Base-by-base conservation (phyloP, 371 early-diverging fungal species). In the Mucor sp. region DNA sequence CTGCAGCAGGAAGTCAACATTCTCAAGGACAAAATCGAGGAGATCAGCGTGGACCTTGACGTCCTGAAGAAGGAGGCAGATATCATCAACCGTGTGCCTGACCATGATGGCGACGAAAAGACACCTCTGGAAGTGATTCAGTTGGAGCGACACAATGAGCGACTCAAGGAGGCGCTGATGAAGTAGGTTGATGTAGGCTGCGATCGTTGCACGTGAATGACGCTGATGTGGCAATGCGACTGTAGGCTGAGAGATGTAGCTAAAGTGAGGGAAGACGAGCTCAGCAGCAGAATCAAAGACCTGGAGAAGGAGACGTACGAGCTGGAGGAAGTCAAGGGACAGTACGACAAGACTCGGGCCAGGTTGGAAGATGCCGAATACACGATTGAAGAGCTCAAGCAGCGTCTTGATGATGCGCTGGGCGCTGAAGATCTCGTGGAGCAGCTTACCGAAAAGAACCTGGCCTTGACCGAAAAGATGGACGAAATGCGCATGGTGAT, bases 121-220 rank as follows among this genome's bases (percentile, higher is more conserved):
- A 82, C 87, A 0, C 79, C 86, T 2, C 66, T 89, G n/a, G 91
- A 91, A 69, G 75, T 86, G 6, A 68, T 85, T 14, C 90, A 95
- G 70, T 67, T 94, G 53, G 87, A 91, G 70, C 79, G 84, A 58
- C 95, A 97, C 67, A 97, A 93, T 68, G 95, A 94, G 55, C 85
- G 96, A 30, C 82, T 96, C 60, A 92, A 91, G 69, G 94, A 94
- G 43, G 97, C 97, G 7, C 84, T 97, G 27, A 71, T 90, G 58
- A 85, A 85, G 82, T 86, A 86, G 68, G 71, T 21, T 41, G 4
- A 21, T 15, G 1, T 14, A 7, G 14, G 2, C 9, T 44, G 23
- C 11, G 32, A 25, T 30, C 9, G n/a, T 41, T 27, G 4, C 23
- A 41, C 33, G 8, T 28, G 33, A 19, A 3, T 30, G 30, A 15